These are phyloP conservation scores for Fibroporia radiculosa DNA, from an alignment of 768 basidiomycete species.

Conservation along the genomic window DNA sequence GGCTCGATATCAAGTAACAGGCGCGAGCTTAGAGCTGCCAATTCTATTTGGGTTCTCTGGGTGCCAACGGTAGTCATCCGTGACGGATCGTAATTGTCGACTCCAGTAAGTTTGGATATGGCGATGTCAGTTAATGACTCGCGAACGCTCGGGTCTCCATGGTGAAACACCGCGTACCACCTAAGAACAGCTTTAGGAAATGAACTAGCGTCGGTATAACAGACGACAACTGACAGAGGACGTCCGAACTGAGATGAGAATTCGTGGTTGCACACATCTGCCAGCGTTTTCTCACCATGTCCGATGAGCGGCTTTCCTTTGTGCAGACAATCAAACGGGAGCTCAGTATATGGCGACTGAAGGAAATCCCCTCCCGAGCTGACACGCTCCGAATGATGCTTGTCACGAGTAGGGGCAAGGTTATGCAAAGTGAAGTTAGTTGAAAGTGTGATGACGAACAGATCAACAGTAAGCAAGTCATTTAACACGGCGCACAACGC, in stretches of 20 bases:
- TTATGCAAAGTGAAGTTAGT: slow-evolving; percentile 4
- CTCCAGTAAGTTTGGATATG: background rate
- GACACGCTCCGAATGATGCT: background rate
- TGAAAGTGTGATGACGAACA: slow-evolving; percentile 10
- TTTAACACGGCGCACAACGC: background rate
- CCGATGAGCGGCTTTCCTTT: background rate
- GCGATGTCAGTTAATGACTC: background rate
- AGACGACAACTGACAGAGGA: slow-evolving; percentile 8
- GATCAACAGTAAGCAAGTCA: background rate
- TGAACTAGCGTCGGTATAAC: background rate
- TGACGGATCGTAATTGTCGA: background rate
- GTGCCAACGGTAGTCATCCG: background rate
- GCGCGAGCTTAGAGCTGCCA: background rate
- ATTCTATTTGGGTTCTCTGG: background rate
- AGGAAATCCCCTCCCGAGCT: background rate
- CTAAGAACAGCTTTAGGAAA: background rate
- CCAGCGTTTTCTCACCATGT: background rate
- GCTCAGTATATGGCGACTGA: background rate
- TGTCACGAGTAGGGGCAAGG: slow-evolving; percentile 1
- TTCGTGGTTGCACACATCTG: background rate
- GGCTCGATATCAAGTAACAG: slow-evolving; percentile 1
- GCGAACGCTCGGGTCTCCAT: background rate
- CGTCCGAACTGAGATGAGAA: slow-evolving; percentile 13
- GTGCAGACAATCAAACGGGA: background rate
- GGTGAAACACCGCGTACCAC: background rate